phyloP scores from a whole-genome alignment of 192 early-diverging fungal genomes.

The Backusella parvicylindrica region DNA sequence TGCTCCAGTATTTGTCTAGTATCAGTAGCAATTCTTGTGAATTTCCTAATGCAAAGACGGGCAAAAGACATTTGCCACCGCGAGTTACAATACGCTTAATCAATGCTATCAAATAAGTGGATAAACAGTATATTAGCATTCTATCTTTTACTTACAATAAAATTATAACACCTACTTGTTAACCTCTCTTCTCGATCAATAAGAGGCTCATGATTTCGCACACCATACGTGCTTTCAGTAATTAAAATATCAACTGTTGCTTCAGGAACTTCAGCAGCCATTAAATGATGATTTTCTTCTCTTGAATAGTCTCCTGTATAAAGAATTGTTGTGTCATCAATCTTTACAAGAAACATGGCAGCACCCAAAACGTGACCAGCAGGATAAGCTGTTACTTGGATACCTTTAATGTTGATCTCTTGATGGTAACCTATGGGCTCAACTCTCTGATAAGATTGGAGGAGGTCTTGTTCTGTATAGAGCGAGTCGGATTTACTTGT shows the following conservation, averaged over 20 bases:
- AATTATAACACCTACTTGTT: conserved; percentile 48
- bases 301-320: conserved; percentile 99
- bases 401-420: conserved; percentile 89
- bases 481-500: conserved; percentile 77
- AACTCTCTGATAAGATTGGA: conserved; percentile 80
- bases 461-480: conserved; percentile 87
- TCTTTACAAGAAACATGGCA: conserved; percentile 94
- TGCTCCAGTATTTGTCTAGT: conserved; percentile 95
- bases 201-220: conserved; percentile 94
- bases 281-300: conserved; percentile 97
- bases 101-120: conserved; percentile 32
- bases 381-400: conserved; percentile 92
- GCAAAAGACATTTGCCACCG: conserved; percentile 91
- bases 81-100: conserved; percentile 80
- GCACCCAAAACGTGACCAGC: conserved; percentile 98
- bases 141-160: neutral
- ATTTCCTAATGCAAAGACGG: conserved; percentile 94
- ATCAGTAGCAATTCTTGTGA: conserved; percentile 96
- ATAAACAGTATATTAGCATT: conserved; percentile 7
- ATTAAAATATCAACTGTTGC: conserved; percentile 87
- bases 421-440: conserved; percentile 96
- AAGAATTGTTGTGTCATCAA: conserved; percentile 81
- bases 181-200: conserved; percentile 86
- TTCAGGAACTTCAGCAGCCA: conserved; percentile 90
- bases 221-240: conserved; percentile 94